A percentile compares a stretch with the other conserved stretches of the same genome.
Evolutionary conservation across 2,329 filamentous ascomycete genomes (phyloP).

Genomic region (Sordariomycetes sp.): DNA sequence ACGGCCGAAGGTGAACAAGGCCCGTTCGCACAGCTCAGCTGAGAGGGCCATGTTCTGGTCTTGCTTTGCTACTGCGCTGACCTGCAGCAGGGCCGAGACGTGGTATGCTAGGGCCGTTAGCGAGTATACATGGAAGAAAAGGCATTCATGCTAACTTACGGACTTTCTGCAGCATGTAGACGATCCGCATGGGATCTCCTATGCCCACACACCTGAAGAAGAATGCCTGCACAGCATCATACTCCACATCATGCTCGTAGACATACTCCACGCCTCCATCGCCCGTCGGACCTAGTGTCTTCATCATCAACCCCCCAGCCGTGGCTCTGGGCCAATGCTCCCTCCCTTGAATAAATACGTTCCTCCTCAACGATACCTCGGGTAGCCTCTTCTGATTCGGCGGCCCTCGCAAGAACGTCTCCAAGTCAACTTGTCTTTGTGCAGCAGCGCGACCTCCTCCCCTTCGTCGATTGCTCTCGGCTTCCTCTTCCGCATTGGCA

Average conservation of each 20-base stretch:
- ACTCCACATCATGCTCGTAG: slow-evolving; percentile 65
- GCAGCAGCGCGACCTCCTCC: slow-evolving; percentile 22
- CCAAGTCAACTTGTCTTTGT: slow-evolving; percentile 45
- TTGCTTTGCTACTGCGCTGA: slow-evolving; percentile 85
- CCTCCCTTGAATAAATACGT: slow-evolving; percentile 78
- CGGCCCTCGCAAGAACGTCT: slow-evolving; percentile 44
- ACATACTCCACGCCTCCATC: slow-evolving; percentile 59
- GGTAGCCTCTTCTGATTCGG: slow-evolving; percentile 53
- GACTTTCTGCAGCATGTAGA: slow-evolving; percentile 51
- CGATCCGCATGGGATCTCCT: slow-evolving; percentile 72
- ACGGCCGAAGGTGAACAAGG: slow-evolving; percentile 88
- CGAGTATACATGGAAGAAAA: neutral
- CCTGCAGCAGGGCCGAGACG: slow-evolving; percentile 86
- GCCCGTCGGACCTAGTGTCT: slow-evolving; percentile 32
- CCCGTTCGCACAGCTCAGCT: slow-evolving; percentile 80
- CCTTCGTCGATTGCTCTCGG: slow-evolving; percentile 23
- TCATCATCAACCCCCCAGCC: slow-evolving; percentile 78
- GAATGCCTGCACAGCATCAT: slow-evolving; percentile 63
- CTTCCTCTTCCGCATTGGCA: slow-evolving; percentile 38
- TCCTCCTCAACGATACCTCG: slow-evolving; percentile 64
- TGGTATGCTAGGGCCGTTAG: slow-evolving; percentile 57
- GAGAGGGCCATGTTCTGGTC: slow-evolving; percentile 81
- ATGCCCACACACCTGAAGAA: slow-evolving; percentile 80
- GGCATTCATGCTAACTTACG: slow-evolving; percentile 19
- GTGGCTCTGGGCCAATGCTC: slow-evolving; percentile 78